Conservation (phyloP, 495 filamentous ascomycete species). For the Xylaria grammica region DNA sequence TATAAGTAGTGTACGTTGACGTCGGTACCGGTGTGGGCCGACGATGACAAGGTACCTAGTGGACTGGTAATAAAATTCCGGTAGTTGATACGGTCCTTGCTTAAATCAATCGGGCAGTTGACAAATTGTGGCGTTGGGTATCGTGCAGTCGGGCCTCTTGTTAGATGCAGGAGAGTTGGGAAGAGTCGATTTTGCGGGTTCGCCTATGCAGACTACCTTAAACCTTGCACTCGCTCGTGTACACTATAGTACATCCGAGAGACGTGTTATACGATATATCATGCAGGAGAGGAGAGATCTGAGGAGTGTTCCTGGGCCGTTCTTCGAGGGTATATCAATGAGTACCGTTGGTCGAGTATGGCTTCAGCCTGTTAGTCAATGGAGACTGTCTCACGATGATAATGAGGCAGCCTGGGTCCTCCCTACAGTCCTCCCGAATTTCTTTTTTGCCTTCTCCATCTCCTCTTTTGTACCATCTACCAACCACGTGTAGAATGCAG, state of each 20-base stretch:
- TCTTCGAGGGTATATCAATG: too few relatives aligned
- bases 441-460: neutral
- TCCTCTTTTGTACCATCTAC: neutral
- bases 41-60: neutral
- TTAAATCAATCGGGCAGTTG: slow-evolving; percentile 16
- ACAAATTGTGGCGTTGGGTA: slow-evolving; percentile 20
- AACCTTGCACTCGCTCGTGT: neutral
- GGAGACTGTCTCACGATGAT: neutral
- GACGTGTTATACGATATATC: too few relatives aligned
- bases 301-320: too few relatives aligned
- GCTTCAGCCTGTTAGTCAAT: neutral
- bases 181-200: neutral
- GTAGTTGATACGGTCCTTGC: slow-evolving; percentile 15
- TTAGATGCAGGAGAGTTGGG: neutral
- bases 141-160: slow-evolving; percentile 3
- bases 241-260: too few relatives aligned
- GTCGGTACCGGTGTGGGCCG: neutral
- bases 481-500: neutral
- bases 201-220: neutral
- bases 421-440: neutral
- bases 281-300: too few relatives aligned
- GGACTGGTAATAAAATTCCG: slow-evolving; percentile 7
- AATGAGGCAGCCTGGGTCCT: neutral
- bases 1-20: neutral
- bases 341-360: neutral